These are phyloP conservation scores for Phytophthora nicotianae DNA, from an alignment of 352 stramenopile genomes.

Conservation along the genomic window DNA sequence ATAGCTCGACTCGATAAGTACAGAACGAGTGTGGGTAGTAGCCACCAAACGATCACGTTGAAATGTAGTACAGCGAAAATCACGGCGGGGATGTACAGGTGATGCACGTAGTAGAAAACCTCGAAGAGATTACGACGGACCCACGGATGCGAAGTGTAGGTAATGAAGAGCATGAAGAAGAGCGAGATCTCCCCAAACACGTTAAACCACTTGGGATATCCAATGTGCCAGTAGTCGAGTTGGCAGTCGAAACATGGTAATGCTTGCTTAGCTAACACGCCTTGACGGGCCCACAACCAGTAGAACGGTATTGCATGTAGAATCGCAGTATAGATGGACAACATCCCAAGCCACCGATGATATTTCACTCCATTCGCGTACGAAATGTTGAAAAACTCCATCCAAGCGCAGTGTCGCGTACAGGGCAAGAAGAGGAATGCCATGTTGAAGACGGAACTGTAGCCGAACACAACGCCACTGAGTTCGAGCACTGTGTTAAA, in stretches of 20 bases:
- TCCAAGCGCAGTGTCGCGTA: conserved; percentile 68
- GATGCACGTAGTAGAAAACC: conserved; percentile 66
- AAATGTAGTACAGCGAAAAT: conserved; percentile 61
- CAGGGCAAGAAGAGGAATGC: conserved; percentile 66
- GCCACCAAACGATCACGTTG: conserved; percentile 50
- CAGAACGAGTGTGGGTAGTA: conserved; percentile 56
- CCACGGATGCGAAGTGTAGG: conserved; percentile 52
- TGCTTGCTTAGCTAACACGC: conserved; percentile 36
- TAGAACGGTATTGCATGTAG: conserved; percentile 55
- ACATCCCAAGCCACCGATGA: conserved; percentile 60
- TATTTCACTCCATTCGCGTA: conserved; percentile 71
- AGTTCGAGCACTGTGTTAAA: conserved; percentile 57
- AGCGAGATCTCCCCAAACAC: conserved; percentile 65
- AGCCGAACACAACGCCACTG: conserved; percentile 47
- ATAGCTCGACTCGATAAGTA: conserved; percentile 56
- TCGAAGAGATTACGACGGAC: conserved; percentile 55
- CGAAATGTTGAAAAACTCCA: conserved; percentile 67
- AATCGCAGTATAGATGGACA: conserved; percentile 43
- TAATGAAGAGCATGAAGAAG: conserved; percentile 44
- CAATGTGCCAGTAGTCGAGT: conserved; percentile 42
- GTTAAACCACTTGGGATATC: conserved; percentile 64
- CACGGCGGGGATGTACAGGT: conserved; percentile 56
- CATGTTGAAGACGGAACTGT: conserved; percentile 66
- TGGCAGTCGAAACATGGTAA: conserved; percentile 63
- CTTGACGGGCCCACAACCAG: conserved; percentile 45